Base-by-base conservation (phyloP, 495 filamentous ascomycete species). In the Acidomyces sp. region DNA sequence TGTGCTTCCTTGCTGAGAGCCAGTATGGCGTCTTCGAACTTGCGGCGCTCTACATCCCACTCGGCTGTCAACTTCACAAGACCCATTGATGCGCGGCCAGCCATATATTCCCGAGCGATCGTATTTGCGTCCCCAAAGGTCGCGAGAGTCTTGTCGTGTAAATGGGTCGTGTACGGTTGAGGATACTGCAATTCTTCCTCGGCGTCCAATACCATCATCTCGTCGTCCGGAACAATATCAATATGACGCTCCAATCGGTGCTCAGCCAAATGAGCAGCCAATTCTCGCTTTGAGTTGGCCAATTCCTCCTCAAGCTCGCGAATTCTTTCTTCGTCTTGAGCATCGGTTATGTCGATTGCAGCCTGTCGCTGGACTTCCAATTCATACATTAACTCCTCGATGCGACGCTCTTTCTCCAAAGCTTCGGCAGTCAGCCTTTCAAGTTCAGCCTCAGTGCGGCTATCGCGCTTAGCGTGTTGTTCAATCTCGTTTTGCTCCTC, bases 401-500 rank as follows among this genome's bases (percentile, higher is more conserved):
- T 49, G 12, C 35, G 39, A 3, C 39, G 16, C 10, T 62, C 46
- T 21, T 51, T 54, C 37, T 52, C 49, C 2, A 41, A n/a, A 12
- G 60, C 32, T 34, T 59, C 41, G n/a, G 36, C 40, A 11, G 37
- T 47, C 34, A 55, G 37, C 23, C 51, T 30, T 12, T 39, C 25
- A 24, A 54, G 18, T 35, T 54, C 51, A 9, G 48, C 30, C 15
- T 35, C 19, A 10, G 21, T 29, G 37, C 44, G 40, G 17, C 20
- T 23, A 33, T 58, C 53, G 21, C 41, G 31, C 32, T 41, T 48
- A 29, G 48, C 42, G 39, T 58, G 48, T 16, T 51, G 31, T 17
- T 55, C 56, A 29, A 84, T 74, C 15, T 57, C 60, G 56, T 81
- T 85, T 45, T 82, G 70, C 55, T 86, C 81, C 52, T 85, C 74